Evolutionary conservation across 495 filamentous ascomycete species (phyloP).

Genomic region (Cercophora sp.): DNA sequence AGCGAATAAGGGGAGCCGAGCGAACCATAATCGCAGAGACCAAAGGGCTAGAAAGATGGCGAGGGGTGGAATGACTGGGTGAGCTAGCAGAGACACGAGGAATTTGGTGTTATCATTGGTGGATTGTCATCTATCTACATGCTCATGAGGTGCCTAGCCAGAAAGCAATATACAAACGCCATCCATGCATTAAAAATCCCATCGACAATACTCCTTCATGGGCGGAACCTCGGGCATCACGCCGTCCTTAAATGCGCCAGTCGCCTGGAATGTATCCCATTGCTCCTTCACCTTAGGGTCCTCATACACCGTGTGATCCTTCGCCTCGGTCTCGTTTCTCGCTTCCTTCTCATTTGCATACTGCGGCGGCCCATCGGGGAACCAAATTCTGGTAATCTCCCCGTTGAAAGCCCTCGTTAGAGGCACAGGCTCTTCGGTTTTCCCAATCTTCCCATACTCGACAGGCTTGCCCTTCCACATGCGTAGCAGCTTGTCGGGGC

Average conservation of each 20-base stretch:
- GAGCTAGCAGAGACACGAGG: too few relatives aligned
- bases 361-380: conserved; percentile 63
- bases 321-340: conserved; percentile 13
- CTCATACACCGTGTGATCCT: conserved; percentile 38
- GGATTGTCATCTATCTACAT: background rate
- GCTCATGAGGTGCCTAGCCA: background rate
- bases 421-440: conserved; percentile 22
- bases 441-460: conserved; percentile 24
- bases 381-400: conserved; percentile 57
- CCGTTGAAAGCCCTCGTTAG: conserved; percentile 38
- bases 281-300: conserved; percentile 47
- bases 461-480: conserved; percentile 43
- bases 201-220: conserved; percentile 67
- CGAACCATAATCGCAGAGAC: conserved; percentile 65
- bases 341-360: conserved; percentile 52
- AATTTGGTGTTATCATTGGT: too few relatives aligned
- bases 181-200: conserved; percentile 52
- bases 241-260: conserved; percentile 59
- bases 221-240: conserved; percentile 69
- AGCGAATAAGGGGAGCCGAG: conserved; percentile 57
- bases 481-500: conserved; percentile 27
- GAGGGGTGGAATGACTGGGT: conserved; percentile 52
- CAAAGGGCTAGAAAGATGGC: conserved; percentile 76
- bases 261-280: conserved; percentile 57
- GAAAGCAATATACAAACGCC: background rate